Evolutionary conservation across 2,329 filamentous ascomycete species (phyloP), one percentile per base, ranked within the genome.

Genomic region (Sclerotinia sclerotiorum): DNA sequence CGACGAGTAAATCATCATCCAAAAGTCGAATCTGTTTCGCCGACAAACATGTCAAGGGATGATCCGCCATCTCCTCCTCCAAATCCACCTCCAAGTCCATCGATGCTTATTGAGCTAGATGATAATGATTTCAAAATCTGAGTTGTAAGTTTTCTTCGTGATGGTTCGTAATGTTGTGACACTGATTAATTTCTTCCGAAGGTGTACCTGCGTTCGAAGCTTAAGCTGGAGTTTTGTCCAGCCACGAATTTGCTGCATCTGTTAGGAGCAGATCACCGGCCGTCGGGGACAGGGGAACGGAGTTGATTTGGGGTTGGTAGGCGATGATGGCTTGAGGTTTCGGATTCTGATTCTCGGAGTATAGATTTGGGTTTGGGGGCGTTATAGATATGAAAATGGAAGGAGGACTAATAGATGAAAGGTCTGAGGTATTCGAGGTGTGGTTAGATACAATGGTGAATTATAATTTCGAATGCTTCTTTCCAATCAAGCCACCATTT

Each of bases 401-500:
- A 17, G 11, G 21, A 17, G 15, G 13, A 39, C 5, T 15, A n/a
- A 63, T 35, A 27, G 10, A 21, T 27, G 39, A 21, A 39, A 58
- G 29, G 4, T 19, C 8, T 3, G 27, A 35, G 7, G 35, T 39
- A 29, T 32, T 51, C 15, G 46, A 10, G 32, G n/a, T 52, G 29
- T 48, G 24, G 63, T 54, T 49, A 56, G 24, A 49, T 46, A 17
- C 46, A 54, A 63, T 35, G 48, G 13, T 54, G 7, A 17, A 72
- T 80, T 75, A 84, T 72, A 85, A 75, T 73, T 81, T 84, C 17
- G 82, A 76, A 72, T 76, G 78, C 39, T 65, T 44, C 70, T 79
- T 84, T 70, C 82, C 79, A 27, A 89, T 84, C 70, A 93, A 78
- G 0, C 86, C 88, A 0, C 90, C 90, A 39, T 86, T 80, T 39